phyloP scores from a whole-genome alignment of 2,329 filamentous ascomycete genomes.

The Neonectria hederae region DNA sequence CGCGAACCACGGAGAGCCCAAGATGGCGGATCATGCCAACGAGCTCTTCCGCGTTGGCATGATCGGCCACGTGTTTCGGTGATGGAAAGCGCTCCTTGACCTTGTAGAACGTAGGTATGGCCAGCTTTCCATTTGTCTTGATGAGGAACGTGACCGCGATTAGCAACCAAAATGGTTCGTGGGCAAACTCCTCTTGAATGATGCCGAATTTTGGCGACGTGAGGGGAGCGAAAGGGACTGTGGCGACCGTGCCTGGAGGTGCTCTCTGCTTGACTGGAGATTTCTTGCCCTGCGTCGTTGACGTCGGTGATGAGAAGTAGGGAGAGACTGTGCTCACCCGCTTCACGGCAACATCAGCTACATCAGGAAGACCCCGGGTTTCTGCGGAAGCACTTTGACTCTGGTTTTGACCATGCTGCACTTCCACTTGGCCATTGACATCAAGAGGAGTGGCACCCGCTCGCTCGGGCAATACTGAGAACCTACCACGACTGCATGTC shows the following conservation, averaged over 20 bases:
- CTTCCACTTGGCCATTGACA: too few relatives aligned
- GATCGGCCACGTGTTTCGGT: slow-evolving; percentile 67
- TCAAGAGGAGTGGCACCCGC: neutral
- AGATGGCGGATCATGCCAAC: slow-evolving; percentile 72
- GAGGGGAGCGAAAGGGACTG: slow-evolving; percentile 74
- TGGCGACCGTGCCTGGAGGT: slow-evolving; percentile 58
- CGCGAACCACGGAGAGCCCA: slow-evolving; percentile 75
- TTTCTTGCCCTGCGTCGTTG: slow-evolving; percentile 23
- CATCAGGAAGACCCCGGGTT: slow-evolving; percentile 2
- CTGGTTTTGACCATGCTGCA: neutral
- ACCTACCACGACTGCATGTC: slow-evolving; percentile 1
- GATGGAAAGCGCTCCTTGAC: slow-evolving; percentile 76
- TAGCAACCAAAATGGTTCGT: slow-evolving; percentile 81
- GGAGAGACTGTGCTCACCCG: slow-evolving; percentile 41
- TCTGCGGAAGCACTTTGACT: neutral
- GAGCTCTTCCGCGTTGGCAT: slow-evolving; percentile 60
- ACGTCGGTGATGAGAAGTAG: slow-evolving; percentile 43
- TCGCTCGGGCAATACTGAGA: neutral
- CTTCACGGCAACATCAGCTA: slow-evolving; percentile 13
- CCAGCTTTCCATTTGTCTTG: slow-evolving; percentile 76
- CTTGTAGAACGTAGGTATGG: slow-evolving; percentile 78
- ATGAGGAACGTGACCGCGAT: slow-evolving; percentile 88
- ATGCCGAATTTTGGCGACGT: slow-evolving; percentile 74
- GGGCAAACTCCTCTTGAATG: slow-evolving; percentile 81
- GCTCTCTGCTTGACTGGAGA: slow-evolving; percentile 44